Percentiles rank a stretch among this genome's conserved stretches.
phyloP scores from a whole-genome alignment of 331 rosid species.

The Telfairia occidentalis region DNA sequence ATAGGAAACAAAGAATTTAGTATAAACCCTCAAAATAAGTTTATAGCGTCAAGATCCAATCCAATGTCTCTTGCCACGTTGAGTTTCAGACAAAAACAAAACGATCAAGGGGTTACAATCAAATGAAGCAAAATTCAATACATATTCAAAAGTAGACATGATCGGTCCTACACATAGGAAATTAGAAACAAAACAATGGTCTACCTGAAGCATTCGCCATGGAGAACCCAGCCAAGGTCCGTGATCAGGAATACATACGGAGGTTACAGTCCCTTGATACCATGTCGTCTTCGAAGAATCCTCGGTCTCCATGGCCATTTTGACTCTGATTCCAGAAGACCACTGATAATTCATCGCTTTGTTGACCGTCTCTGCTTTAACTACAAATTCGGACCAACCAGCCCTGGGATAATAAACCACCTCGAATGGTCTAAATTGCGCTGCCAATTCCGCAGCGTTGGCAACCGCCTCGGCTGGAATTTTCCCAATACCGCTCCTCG shows the following conservation, averaged over 20 bases:
- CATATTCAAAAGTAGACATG: neutral
- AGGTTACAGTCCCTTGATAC: conserved; percentile 48
- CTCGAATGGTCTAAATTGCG: conserved; percentile 37
- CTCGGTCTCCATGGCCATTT: conserved; percentile 47
- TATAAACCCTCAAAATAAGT: neutral
- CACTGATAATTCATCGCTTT: conserved; percentile 28
- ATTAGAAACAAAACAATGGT: neutral
- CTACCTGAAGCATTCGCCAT: conserved; percentile 78
- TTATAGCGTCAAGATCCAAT: neutral
- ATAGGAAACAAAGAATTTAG: neutral
- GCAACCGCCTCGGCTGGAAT: conserved; percentile 27
- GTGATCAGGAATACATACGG: conserved; percentile 7
- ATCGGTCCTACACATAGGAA: neutral
- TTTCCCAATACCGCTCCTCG: conserved; percentile 33
- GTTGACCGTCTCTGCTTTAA: conserved; percentile 48
- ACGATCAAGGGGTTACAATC: neutral
- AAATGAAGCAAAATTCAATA: neutral
- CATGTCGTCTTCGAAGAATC: conserved; percentile 49
- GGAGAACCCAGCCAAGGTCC: conserved; percentile 44
- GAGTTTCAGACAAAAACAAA: neutral
- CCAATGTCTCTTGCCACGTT: neutral
- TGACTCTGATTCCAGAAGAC: conserved; percentile 48
- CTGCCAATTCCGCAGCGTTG: conserved; percentile 50
- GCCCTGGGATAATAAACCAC: conserved; percentile 57
- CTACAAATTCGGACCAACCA: conserved; percentile 55